Evolutionary conservation across 495 filamentous ascomycete species (phyloP).

Genomic region (Penicillium herquei): DNA sequence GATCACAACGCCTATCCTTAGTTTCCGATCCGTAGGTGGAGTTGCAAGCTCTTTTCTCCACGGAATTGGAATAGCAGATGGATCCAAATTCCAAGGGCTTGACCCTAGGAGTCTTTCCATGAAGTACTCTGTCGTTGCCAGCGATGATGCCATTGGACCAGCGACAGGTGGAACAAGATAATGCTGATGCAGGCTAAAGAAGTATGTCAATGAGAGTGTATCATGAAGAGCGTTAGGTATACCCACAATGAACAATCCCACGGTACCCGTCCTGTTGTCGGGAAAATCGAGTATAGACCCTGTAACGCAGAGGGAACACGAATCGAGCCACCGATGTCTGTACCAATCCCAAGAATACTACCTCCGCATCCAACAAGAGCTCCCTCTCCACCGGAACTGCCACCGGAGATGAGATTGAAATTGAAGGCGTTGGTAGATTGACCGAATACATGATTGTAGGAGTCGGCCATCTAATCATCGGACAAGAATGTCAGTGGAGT

Average conservation of each 20-base stretch:
- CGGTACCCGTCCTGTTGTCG: constrained; percentile 57
- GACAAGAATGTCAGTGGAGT: not conserved
- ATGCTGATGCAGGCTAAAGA: constrained; percentile 23
- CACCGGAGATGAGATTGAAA: constrained; percentile 53
- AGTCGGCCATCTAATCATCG: constrained; percentile 46
- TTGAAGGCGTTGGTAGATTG: constrained; percentile 58
- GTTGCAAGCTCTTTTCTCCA: constrained; percentile 35
- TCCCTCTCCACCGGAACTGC: constrained; percentile 63
- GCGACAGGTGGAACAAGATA: constrained; percentile 35
- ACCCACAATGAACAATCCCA: constrained; percentile 36
- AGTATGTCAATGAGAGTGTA: not conserved
- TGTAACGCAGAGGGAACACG: constrained; percentile 60
- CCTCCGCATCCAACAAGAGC: constrained; percentile 57
- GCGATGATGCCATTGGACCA: constrained; percentile 43
- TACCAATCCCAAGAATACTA: constrained; percentile 60
- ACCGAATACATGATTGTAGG: constrained; percentile 37
- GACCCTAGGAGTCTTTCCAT: constrained; percentile 34
- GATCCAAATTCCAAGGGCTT: constrained; percentile 42
- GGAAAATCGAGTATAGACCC: constrained; percentile 62
- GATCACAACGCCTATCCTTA: constrained; percentile 50
- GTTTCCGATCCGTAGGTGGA: constrained; percentile 20
- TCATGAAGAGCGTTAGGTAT: constrained; percentile 1
- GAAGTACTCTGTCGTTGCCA: constrained; percentile 42
- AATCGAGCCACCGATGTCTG: constrained; percentile 66
- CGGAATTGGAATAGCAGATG: constrained; percentile 39